Conservation (phyloP, 805 yeast genomes). For the Saccharomycopsis capsularis region DNA sequence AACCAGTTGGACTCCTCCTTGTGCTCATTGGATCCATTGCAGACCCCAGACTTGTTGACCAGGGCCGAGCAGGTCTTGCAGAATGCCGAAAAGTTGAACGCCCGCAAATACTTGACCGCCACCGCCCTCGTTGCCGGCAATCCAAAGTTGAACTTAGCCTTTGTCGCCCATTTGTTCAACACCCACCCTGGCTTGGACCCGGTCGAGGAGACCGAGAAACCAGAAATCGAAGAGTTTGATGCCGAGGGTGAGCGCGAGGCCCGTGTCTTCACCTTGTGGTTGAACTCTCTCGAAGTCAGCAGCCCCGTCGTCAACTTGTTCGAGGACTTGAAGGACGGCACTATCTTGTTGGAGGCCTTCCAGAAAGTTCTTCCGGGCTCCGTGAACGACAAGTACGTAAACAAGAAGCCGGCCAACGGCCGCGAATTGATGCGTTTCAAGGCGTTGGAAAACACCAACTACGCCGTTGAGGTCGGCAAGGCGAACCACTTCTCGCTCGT, state of each 20-base stretch:
- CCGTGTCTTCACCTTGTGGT: conserved; percentile 95
- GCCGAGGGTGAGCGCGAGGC: conserved; percentile 99
- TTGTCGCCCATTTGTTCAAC: conserved; percentile 94
- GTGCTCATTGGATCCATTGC: conserved; percentile 79
- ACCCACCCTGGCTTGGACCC: conserved; percentile 97
- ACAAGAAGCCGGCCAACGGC: conserved; percentile 74
- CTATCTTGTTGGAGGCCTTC: conserved; percentile 80
- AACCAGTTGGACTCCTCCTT: conserved; percentile 79
- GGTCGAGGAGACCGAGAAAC: conserved; percentile 80
- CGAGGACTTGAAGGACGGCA: conserved; percentile 93
- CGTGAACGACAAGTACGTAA: conserved; percentile 70
- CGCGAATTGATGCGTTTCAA: conserved; percentile 80
- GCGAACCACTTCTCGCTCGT: conserved; percentile 88
- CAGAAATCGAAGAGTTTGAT: conserved; percentile 95
- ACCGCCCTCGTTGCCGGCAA: conserved; percentile 90
- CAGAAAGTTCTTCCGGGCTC: conserved; percentile 94
- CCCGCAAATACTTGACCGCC: conserved; percentile 93
- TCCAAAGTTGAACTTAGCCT: conserved; percentile 92
- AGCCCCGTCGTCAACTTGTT: conserved; percentile 88
- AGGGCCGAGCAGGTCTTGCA: conserved; percentile 83
- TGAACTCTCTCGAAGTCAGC: conserved; percentile 91
- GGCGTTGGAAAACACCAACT: conserved; percentile 95
- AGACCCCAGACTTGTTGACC: conserved; percentile 61
- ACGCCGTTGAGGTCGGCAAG: conserved; percentile 95
- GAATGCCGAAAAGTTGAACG: conserved; percentile 86